Base-by-base conservation (phyloP, 2,329 filamentous ascomycete genomes). In the Microascus cirrosus region DNA sequence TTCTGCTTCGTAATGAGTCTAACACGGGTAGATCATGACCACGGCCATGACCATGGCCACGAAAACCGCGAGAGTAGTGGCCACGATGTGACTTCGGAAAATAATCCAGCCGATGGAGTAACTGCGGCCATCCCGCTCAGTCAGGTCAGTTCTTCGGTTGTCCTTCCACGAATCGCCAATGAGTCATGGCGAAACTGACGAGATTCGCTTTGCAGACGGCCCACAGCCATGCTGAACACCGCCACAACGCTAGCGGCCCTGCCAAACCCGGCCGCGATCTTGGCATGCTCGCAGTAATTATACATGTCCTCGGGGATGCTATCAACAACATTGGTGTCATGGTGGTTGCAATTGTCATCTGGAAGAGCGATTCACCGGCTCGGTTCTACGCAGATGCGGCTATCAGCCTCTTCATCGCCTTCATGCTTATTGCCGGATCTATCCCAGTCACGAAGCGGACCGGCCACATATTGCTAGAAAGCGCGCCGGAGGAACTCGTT, bases 241-340 rank as follows among this genome's bases (percentile, higher is more conserved):
- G 28, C 28, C 28, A 32, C 28, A 32, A 32, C 28, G 8, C 28
- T 4, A 8, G 4, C 4, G 8, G 8, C 28, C 28, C 28, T 8
- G 28, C 69, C 56, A 60, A 63, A 18, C 73, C 71, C 0, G 74
- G 74, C 1, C 76, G 75, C 59, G 84, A 91, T 65, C 73, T 91
- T n/a, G 86, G 84, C 13, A 85, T 89, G 74, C 72, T 87, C 61
- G 87, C 84, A 1, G 86, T 89, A 1, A 65, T 90, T 11, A 70
- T 89, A 13, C 88, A 92, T 64, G 80, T 91, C 24, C 65, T 88
- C 2, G 84, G 86, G 35, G 88, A 92, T 64, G 85, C 85, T 3
- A 75, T 86, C 61, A 91, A 90, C 71, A 91, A 91, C 63, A 68
- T 90, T 12, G 87, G 86, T 10, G 87, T 91, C 60, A 89, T 90